Evolutionary conservation across 257 asterid genomes (phyloP).

Genomic region (Jacaranda mimosifolia): DNA sequence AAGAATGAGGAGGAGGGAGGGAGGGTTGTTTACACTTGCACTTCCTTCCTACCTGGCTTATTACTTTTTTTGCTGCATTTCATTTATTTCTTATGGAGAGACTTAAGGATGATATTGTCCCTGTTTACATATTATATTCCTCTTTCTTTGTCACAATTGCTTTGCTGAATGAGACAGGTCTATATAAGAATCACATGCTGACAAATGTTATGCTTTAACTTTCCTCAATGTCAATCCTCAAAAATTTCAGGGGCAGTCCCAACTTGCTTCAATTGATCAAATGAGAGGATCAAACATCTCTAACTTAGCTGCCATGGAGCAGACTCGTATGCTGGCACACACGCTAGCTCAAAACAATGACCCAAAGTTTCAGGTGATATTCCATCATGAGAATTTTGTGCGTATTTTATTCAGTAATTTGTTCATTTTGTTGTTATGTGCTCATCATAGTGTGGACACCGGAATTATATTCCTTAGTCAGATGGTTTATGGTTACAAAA

Average conservation of each 20-base stretch:
- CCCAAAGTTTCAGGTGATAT: conserved; percentile 93
- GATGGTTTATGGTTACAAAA: neutral
- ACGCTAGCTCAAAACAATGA: conserved; percentile 92
- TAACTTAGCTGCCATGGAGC: conserved; percentile 85
- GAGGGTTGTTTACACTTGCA: conserved; percentile 4
- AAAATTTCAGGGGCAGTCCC: conserved; percentile 82
- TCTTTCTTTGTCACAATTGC: conserved; percentile 1
- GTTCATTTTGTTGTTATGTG: conserved; percentile 25
- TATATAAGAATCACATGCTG: conserved; percentile 30
- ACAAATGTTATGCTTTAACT: neutral
- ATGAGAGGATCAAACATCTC: conserved; percentile 69
- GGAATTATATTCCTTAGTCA: conserved; percentile 13
- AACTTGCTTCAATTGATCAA: conserved; percentile 75
- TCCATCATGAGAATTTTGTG: conserved; percentile 28
- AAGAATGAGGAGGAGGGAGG: conserved; percentile 1
- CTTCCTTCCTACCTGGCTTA: neutral
- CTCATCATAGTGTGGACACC: conserved; percentile 13
- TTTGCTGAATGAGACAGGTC: conserved; percentile 26
- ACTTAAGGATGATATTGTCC: neutral
- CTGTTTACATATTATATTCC: neutral
- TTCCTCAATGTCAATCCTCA: conserved; percentile 19
- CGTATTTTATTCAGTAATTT: conserved; percentile 27
- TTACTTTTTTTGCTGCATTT: conserved; percentile 28
- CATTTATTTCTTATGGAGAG: neutral
- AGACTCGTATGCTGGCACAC: conserved; percentile 90